A percentile compares a stretch with the other conserved stretches of the same genome.
Conservation (phyloP, 2,329 filamentous ascomycete genomes). For the Colletotrichum sp. region DNA sequence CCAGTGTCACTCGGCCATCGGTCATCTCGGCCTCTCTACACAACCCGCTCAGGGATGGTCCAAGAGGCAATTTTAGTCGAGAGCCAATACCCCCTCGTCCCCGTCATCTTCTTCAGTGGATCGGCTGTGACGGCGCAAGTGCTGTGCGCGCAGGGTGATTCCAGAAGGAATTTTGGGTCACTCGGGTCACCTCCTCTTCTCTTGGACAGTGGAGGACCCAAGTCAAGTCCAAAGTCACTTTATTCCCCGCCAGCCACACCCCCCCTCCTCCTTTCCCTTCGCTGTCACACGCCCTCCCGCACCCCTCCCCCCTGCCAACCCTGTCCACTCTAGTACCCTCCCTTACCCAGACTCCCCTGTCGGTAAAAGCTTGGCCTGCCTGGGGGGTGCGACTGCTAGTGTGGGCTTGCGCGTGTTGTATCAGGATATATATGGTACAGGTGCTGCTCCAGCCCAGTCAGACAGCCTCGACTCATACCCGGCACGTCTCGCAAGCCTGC, state of each 20-base stretch:
- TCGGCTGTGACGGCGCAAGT: conserved; percentile 18
- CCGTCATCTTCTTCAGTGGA: conserved; percentile 21
- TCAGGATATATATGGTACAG: conserved; percentile 27
- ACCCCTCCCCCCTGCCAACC: neutral
- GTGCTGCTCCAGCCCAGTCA: conserved; percentile 22
- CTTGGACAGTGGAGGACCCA: neutral
- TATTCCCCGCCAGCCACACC: neutral
- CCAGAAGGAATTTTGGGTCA: conserved; percentile 20
- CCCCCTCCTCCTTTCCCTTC: neutral
- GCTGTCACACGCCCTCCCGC: neutral
- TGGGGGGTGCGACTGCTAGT: conserved; percentile 15
- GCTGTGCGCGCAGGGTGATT: conserved; percentile 8
- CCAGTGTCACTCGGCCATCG: conserved; percentile 16
- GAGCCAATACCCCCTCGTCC: neutral
- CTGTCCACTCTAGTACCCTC: neutral
- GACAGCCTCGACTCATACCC: conserved; percentile 22
- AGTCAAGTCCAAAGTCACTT: conserved; percentile 11
- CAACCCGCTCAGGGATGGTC: conserved; percentile 15
- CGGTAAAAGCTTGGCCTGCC: conserved; percentile 18
- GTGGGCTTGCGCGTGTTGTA: conserved; percentile 23
- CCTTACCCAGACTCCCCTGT: conserved; percentile 17
- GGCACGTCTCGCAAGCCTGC: conserved; percentile 32
- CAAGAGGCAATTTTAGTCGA: conserved; percentile 22
- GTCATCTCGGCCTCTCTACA: conserved; percentile 15
- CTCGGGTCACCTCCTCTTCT: conserved; percentile 3